Conservation (phyloP, 306 rosid species). For the Dryas drummondii region DNA sequence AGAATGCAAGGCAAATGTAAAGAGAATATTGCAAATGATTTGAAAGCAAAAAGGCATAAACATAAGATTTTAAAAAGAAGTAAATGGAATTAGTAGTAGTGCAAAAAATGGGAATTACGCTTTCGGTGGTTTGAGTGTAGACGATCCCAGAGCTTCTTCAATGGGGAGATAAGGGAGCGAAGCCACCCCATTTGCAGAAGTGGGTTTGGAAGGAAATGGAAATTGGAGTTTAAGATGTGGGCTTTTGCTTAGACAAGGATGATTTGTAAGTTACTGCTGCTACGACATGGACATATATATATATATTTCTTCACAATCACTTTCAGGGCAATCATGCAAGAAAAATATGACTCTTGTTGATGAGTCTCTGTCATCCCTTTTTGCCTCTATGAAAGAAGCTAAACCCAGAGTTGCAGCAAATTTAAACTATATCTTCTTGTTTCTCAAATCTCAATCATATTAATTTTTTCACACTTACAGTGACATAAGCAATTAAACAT, state of each 20-base stretch:
- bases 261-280: no score
- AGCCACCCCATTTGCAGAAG: conserved; percentile 58
- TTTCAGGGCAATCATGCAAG: not conserved
- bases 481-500: no score
- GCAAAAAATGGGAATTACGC: conserved; percentile 20
- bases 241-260: not conserved
- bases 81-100: no score
- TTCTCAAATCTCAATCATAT: not conserved
- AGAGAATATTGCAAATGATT: no score
- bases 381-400: conserved; percentile 25
- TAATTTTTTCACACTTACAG: conserved; percentile 3
- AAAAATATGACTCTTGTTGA: not conserved
- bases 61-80: no score
- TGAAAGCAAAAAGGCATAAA: no score
- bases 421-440: not conserved
- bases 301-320: no score
- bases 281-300: no score
- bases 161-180: conserved; percentile 50
- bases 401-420: not conserved
- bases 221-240: conserved; percentile 3
- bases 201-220: conserved; percentile 30
- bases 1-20: no score
- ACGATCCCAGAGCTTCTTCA: conserved; percentile 73
- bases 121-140: conserved; percentile 49
- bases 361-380: conserved; percentile 1